Evolutionary conservation across 192 early-diverging fungal species (phyloP).

Genomic region (Rhizoclosmatium globosum): DNA sequence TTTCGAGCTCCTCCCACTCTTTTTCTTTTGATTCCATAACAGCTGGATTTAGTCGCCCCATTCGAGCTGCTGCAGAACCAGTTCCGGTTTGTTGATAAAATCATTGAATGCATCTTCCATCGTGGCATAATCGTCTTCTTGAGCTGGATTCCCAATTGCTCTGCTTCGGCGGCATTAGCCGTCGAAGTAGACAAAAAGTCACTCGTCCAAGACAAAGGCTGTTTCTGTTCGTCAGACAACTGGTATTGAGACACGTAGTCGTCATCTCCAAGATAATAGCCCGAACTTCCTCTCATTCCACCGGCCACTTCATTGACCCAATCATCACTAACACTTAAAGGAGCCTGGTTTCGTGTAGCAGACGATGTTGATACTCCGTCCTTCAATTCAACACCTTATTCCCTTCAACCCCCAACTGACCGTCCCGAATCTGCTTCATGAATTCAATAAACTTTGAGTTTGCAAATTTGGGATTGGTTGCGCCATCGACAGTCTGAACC

Average conservation of each 20-base stretch:
- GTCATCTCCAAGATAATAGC: conserved; percentile 63
- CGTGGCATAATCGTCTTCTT: conserved; percentile 11
- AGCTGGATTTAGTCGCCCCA: neutral
- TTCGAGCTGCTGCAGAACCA: neutral
- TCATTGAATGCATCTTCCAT: conserved; percentile 35
- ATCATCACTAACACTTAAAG: conserved; percentile 44
- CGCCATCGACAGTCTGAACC: conserved; percentile 72
- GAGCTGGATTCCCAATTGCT: neutral
- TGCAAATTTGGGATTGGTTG: conserved; percentile 92
- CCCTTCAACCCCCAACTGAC: conserved; percentile 86
- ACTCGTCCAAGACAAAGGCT: conserved; percentile 36
- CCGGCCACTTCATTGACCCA: conserved; percentile 50
- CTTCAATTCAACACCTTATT: conserved; percentile 82
- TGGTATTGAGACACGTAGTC: conserved; percentile 65
- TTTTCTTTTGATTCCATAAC: neutral
- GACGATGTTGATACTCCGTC: neutral
- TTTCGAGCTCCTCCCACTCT: conserved; percentile 40
- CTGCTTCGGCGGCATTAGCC: too few relatives aligned
- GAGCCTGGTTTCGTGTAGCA: conserved; percentile 42
- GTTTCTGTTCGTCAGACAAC: conserved; percentile 47
- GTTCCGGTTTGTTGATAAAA: conserved; percentile 34
- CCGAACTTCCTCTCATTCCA: conserved; percentile 60
- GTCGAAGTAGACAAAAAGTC: conserved; percentile 19
- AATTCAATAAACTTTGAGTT: conserved; percentile 90
- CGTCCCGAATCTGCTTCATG: conserved; percentile 92